phyloP scores from a whole-genome alignment of 345 rosid species.

The Populus euphratica region DNA sequence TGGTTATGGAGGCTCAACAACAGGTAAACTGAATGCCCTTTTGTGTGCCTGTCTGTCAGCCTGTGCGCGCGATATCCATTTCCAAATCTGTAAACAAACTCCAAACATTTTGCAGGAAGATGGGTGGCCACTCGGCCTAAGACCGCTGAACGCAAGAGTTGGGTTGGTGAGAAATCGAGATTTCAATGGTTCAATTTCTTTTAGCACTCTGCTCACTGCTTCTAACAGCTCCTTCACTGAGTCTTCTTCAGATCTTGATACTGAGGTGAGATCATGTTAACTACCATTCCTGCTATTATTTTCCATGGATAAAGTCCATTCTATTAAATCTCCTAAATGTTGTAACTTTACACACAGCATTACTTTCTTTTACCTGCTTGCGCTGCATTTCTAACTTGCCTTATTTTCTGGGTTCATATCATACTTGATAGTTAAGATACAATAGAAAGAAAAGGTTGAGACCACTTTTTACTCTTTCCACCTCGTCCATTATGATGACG shows the following conservation, averaged over 20 bases:
- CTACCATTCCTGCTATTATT: background rate
- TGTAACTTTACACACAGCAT: too few species aligned
- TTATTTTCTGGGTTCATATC: background rate
- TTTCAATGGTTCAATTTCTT: conserved; percentile 62
- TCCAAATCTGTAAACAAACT: background rate
- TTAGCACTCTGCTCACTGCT: conserved; percentile 55
- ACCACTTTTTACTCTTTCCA: conserved; percentile 14
- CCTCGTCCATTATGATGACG: conserved; percentile 20
- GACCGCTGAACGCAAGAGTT: conserved; percentile 68
- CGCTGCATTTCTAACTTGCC: background rate
- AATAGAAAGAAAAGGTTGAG: conserved; percentile 13
- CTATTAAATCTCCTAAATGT: too few species aligned
- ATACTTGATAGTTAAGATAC: background rate
- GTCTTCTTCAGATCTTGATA: conserved; percentile 73
- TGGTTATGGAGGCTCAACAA: conserved; percentile 13
- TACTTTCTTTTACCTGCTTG: background rate
- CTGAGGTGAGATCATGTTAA: conserved; percentile 45
- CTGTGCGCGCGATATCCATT: background rate
- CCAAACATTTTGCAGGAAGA: conserved; percentile 43
- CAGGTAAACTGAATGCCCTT: conserved; percentile 5
- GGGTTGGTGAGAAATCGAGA: conserved; percentile 53
- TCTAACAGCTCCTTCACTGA: conserved; percentile 44
- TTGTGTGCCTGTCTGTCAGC: too few species aligned
- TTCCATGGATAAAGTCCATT: too few species aligned
- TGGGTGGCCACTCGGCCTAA: conserved; percentile 86